These are phyloP conservation scores for Flaveria linearis DNA, from an alignment of 129 eudicot genomes.

Conservation along the genomic window DNA sequence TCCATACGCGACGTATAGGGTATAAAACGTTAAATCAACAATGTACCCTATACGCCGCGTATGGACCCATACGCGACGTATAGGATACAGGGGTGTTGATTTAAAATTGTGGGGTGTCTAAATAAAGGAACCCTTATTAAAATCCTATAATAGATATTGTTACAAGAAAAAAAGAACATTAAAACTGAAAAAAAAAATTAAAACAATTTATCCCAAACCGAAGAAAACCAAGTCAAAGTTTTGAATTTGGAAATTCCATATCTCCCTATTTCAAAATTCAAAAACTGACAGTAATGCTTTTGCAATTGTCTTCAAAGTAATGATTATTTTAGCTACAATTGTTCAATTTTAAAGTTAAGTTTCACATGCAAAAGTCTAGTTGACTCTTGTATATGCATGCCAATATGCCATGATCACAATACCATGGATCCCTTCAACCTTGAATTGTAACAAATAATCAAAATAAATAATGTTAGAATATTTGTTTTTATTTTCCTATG, in stretches of 20 bases:
- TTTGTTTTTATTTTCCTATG: background rate
- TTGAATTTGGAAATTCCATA: background rate
- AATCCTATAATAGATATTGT: no score
- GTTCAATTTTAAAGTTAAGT: background rate
- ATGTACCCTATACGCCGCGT: no score
- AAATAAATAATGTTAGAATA: background rate
- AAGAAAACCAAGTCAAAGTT: background rate
- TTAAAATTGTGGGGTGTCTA: no score
- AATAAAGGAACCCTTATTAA: no score
- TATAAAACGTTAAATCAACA: no score
- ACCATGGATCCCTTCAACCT: background rate
- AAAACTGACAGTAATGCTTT: background rate
- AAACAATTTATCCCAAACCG: background rate
- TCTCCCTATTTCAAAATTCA: background rate
- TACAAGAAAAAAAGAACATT: no score
- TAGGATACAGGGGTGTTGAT: no score
- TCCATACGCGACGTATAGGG: no score
- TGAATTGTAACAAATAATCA: background rate
- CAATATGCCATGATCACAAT: background rate
- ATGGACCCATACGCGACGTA: no score
- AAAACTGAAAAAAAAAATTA: no score
- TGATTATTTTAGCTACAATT: background rate
- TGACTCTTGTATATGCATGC: background rate
- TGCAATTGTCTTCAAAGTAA: slow-evolving; percentile 7
- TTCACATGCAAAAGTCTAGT: slow-evolving; percentile 19